Conservation (phyloP, 805 yeast species). For the Kurtzmaniella cleridarum region DNA sequence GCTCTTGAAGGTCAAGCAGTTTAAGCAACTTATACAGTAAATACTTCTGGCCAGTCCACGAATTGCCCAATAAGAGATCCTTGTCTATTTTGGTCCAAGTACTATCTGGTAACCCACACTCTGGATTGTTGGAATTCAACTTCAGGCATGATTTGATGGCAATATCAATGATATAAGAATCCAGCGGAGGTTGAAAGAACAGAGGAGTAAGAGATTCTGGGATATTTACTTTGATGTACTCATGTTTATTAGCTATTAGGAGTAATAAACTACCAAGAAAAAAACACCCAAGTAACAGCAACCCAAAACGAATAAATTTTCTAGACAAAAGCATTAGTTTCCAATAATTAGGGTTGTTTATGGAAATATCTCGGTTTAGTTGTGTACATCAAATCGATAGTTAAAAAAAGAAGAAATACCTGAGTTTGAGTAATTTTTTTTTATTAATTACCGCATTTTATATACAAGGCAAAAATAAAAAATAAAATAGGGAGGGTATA, state of each 20-base stretch:
- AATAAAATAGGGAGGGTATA: too few species aligned
- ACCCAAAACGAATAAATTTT: conserved; percentile 23
- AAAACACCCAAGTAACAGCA: conserved; percentile 15
- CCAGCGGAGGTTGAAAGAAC: conserved; percentile 39
- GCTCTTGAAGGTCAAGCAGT: conserved; percentile 1
- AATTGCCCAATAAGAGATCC: conserved; percentile 40
- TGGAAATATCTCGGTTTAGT: neutral
- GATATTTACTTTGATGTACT: conserved; percentile 24
- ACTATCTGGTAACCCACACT: conserved; percentile 23
- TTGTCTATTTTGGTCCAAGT: conserved; percentile 40
- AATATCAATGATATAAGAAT: conserved; percentile 36
- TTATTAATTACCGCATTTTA: too few species aligned
- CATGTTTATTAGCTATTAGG: conserved; percentile 34
- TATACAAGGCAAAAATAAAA: too few species aligned
- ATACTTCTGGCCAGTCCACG: conserved; percentile 40
- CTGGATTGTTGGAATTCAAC: conserved; percentile 12
- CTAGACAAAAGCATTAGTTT: conserved; percentile 22
- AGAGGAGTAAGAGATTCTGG: conserved; percentile 31
- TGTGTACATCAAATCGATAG: conserved; percentile 1
- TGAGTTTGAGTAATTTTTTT: too few species aligned
- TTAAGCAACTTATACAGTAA: conserved; percentile 27
- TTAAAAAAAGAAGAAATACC: too few species aligned
- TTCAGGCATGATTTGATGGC: conserved; percentile 27
- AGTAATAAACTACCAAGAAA: conserved; percentile 18
- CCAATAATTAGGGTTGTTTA: neutral